phyloP scores from a whole-genome alignment of 73 alveolate species.

The Tetrahymena malaccensis region DNA sequence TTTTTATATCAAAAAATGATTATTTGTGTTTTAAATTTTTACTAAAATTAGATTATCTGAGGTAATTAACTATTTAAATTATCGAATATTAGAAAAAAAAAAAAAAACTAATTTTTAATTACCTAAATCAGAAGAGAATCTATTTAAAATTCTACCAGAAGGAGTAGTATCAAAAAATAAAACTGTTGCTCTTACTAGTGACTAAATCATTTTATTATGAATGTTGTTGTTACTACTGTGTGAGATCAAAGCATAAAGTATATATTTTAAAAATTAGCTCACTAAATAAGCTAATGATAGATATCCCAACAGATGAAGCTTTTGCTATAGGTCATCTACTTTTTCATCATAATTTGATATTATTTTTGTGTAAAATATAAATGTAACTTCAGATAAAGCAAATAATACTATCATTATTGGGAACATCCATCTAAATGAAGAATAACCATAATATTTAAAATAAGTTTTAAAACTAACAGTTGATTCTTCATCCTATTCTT shows the following conservation, averaged over 20 bases:
- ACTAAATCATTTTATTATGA: constrained; percentile 22
- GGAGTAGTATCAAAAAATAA: constrained; percentile 44
- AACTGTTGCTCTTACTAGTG: constrained; percentile 28
- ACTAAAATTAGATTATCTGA: too few species aligned
- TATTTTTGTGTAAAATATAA: background rate
- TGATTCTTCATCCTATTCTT: background rate
- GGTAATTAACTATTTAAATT: too few species aligned
- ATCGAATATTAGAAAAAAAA: too few species aligned
- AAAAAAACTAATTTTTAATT: background rate
- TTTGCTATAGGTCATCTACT: background rate
- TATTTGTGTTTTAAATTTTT: too few species aligned
- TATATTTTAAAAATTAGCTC: background rate
- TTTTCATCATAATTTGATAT: background rate
- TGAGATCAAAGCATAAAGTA: background rate
- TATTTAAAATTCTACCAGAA: constrained; percentile 39
- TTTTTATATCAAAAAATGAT: too few species aligned
- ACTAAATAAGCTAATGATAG: background rate
- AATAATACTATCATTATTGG: background rate
- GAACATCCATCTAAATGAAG: background rate
- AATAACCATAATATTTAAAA: background rate
- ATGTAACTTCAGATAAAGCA: background rate
- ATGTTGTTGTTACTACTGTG: background rate
- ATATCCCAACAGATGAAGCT: background rate
- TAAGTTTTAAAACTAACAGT: background rate
- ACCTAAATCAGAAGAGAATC: constrained; percentile 44